A percentile compares a stretch with the other conserved stretches of the same genome.
These are phyloP conservation scores for Blastobotrys muscicola DNA, from an alignment of 805 yeast genomes.

Conservation along the genomic window DNA sequence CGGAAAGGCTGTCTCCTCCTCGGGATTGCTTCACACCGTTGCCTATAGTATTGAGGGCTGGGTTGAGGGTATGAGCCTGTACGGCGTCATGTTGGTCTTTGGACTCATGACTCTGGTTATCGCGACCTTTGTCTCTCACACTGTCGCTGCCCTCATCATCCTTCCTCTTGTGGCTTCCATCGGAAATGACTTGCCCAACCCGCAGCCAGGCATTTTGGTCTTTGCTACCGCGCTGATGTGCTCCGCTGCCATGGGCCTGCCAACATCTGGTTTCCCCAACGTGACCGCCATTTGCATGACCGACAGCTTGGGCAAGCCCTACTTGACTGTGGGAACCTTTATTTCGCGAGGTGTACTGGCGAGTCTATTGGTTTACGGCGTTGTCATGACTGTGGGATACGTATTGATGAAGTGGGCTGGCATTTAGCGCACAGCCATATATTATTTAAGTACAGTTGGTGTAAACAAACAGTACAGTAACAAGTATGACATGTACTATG, in stretches of 20 bases:
- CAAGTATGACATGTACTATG: too few species aligned
- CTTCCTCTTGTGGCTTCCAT: constrained; percentile 85
- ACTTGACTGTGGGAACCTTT: constrained; percentile 76
- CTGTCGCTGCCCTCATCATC: constrained; percentile 91
- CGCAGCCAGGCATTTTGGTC: constrained; percentile 79
- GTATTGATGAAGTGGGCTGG: constrained; percentile 53
- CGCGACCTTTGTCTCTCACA: constrained; percentile 94
- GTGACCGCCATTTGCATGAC: constrained; percentile 94
- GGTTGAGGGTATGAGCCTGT: constrained; percentile 61
- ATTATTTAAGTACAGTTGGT: neutral
- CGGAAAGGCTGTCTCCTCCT: constrained; percentile 89
- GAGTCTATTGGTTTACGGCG: constrained; percentile 61
- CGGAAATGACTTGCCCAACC: constrained; percentile 50
- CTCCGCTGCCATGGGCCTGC: constrained; percentile 95
- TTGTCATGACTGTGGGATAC: constrained; percentile 74
- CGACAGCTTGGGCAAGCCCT: constrained; percentile 86
- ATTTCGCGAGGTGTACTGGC: constrained; percentile 88
- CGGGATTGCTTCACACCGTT: constrained; percentile 73
- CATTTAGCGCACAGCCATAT: constrained; percentile 29
- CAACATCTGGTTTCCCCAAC: constrained; percentile 96
- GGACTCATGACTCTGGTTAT: constrained; percentile 72
- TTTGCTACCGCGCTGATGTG: constrained; percentile 58
- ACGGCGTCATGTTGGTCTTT: constrained; percentile 65
- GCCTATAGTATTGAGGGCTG: constrained; percentile 58
- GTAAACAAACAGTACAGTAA: too few species aligned